Evolutionary conservation across 2,329 filamentous ascomycete species (phyloP), one percentile per base, ranked within the genome.

Genomic region (Epichloe sibirici): DNA sequence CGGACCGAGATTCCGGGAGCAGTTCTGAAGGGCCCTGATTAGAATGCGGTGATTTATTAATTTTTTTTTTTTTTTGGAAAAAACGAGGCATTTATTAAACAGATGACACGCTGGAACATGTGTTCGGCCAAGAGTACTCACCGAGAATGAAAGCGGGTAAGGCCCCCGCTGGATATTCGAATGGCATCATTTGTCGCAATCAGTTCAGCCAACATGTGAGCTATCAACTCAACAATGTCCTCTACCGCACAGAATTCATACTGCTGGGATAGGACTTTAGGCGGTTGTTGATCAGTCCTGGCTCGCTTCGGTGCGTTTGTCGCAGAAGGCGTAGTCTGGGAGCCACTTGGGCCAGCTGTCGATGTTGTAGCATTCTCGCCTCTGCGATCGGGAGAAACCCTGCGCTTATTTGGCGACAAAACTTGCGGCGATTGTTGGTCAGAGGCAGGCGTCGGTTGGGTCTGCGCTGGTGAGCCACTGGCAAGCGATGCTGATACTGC

Each of bases 61-160:
- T 23, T 47, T 8, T 23, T 4, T 23, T 23, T 13, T 17, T 21
- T 21, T 21, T 21, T 21, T 21, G 0, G 35, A n/a, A 34, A 44
- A 21, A 17, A n/a, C 3, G 44, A 45, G 28, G 28, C 28, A 31
- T 31, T 31, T 31, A 31, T 11, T 31, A 31, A 31, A 31, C 28
- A 31, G 28, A 31, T 31, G 28, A 42, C 28, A 44, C 35, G 28
- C 17, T 23, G 35, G 17, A 31, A n/a, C 28, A 31, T 31, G 9
- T 31, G 28, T 31, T 31, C 8, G 28, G 28, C 3, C 28, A 31
- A 17, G 3, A 40, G 21, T 39, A 51, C 71, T 55, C 76, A 89
- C 86, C 90, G 85, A 45, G 90, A 97, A 69, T 98, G 93, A 67
- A 98, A 98, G 51, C 93, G 81, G 49, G 93, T 98, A 52, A 98